Evolutionary conservation across 352 stramenopile species (phyloP).

Genomic region (Phytophthora capsici): DNA sequence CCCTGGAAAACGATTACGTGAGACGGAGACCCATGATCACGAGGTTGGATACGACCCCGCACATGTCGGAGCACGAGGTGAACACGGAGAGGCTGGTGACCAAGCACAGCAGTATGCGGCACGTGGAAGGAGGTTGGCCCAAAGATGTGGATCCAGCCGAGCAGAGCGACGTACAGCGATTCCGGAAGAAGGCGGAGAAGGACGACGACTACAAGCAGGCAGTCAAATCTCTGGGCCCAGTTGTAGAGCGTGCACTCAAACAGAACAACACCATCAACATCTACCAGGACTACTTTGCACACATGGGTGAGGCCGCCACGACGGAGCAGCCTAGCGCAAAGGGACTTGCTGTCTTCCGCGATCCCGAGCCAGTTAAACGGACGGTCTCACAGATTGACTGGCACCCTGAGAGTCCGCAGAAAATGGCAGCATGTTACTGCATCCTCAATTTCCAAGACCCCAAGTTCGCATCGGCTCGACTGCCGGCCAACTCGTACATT

Average conservation of each 20-base stretch:
- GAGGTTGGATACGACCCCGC: slow-evolving; percentile 89
- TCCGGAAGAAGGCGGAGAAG: slow-evolving; percentile 98
- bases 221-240: slow-evolving; percentile 92
- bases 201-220: slow-evolving; percentile 96
- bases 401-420: slow-evolving; percentile 95
- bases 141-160: slow-evolving; percentile 98
- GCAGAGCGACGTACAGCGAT: slow-evolving; percentile 95
- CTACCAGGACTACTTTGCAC: slow-evolving; percentile 96
- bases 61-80: slow-evolving; percentile 93
- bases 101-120: slow-evolving; percentile 94
- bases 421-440: slow-evolving; percentile 97
- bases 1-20: slow-evolving; percentile 92
- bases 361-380: slow-evolving; percentile 93
- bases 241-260: slow-evolving; percentile 94
- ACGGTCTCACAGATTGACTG: slow-evolving; percentile 97
- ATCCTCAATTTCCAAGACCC: slow-evolving; percentile 97
- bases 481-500: slow-evolving; percentile 93
- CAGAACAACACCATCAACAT: slow-evolving; percentile 99
- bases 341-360: slow-evolving; percentile 96
- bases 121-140: slow-evolving; percentile 96
- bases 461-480: slow-evolving; percentile 84
- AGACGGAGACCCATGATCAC: slow-evolving; percentile 87
- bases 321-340: slow-evolving; percentile 96
- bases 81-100: slow-evolving; percentile 95
- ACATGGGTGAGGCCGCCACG: slow-evolving; percentile 91